Percentiles rank a stretch among this genome's conserved stretches.
Evolutionary conservation across 805 yeast genomes (phyloP).

Genomic region (Diddensiella transvaalensis): DNA sequence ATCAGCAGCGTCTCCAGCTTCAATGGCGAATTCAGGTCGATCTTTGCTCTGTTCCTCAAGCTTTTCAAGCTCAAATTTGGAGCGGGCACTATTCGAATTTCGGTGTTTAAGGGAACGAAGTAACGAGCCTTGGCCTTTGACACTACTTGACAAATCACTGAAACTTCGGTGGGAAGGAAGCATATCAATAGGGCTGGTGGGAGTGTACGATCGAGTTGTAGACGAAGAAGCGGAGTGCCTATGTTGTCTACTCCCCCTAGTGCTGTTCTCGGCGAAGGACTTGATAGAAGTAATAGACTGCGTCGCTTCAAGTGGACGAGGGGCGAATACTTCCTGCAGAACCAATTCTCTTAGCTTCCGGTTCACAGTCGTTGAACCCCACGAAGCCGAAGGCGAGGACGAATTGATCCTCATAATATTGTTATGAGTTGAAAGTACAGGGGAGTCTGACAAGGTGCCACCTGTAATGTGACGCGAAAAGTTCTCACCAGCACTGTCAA

Average conservation of each 20-base stretch:
- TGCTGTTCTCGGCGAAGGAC: background rate
- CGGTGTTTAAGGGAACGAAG: background rate
- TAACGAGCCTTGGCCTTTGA: background rate
- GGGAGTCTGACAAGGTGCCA: conserved; percentile 29
- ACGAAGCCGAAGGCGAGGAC: conserved; percentile 16
- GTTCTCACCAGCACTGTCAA: conserved; percentile 5
- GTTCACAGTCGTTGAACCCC: conserved; percentile 67
- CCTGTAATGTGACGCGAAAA: background rate
- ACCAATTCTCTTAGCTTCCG: conserved; percentile 69
- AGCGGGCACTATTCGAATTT: background rate
- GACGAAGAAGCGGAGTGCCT: conserved; percentile 4
- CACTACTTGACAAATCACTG: conserved; percentile 9
- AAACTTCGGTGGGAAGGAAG: conserved; percentile 8
- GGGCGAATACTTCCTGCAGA: conserved; percentile 68
- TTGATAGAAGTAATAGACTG: background rate
- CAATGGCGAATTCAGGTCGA: background rate
- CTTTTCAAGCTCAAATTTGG: conserved; percentile 1
- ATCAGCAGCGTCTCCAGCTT: background rate
- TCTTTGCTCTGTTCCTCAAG: conserved; percentile 7
- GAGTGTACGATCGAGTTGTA: background rate
- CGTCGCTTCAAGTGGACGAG: conserved; percentile 26
- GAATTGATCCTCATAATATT: background rate
- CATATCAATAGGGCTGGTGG: conserved; percentile 3
- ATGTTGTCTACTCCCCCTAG: background rate
- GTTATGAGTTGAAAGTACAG: conserved; percentile 21